Conservation (phyloP, 2,329 filamentous ascomycete genomes). For the Clonostachys rosea region DNA sequence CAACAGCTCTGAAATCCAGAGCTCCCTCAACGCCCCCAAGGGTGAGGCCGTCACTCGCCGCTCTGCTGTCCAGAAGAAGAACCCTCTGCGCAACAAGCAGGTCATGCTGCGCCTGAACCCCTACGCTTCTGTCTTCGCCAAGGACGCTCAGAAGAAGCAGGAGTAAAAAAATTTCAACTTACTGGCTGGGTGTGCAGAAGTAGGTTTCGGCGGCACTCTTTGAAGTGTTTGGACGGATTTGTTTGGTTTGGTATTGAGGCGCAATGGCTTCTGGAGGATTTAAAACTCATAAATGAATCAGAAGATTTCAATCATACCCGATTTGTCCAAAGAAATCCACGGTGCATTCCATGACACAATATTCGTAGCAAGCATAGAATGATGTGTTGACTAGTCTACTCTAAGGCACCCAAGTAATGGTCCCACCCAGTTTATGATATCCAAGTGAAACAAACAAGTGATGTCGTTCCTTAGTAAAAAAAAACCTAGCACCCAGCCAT, state of each 20-base stretch:
- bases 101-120: slow-evolving; percentile 98
- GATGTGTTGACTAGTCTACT: not conserved
- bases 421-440: no score
- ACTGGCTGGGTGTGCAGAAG: slow-evolving; percentile 4
- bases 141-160: slow-evolving; percentile 48
- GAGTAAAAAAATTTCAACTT: slow-evolving; percentile 17
- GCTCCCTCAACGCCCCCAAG: slow-evolving; percentile 87
- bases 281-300: not conserved
- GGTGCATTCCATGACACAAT: no score
- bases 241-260: slow-evolving; percentile 28
- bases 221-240: not conserved
- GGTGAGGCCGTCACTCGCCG: slow-evolving; percentile 89
- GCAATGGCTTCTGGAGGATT: slow-evolving; percentile 26
- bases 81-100: slow-evolving; percentile 98
- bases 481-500: slow-evolving; percentile 18
- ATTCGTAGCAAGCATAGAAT: not conserved
- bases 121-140: slow-evolving; percentile 86
- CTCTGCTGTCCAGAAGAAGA: slow-evolving; percentile 96
- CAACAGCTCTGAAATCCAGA: slow-evolving; percentile 99
- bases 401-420: no score
- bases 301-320: not conserved
- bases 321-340: not conserved
- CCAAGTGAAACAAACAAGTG: no score
- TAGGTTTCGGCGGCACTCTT: not conserved
- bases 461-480: not conserved